Conservation (phyloP, 2,329 filamentous ascomycete species). For the Tolypocladium tundrense region DNA sequence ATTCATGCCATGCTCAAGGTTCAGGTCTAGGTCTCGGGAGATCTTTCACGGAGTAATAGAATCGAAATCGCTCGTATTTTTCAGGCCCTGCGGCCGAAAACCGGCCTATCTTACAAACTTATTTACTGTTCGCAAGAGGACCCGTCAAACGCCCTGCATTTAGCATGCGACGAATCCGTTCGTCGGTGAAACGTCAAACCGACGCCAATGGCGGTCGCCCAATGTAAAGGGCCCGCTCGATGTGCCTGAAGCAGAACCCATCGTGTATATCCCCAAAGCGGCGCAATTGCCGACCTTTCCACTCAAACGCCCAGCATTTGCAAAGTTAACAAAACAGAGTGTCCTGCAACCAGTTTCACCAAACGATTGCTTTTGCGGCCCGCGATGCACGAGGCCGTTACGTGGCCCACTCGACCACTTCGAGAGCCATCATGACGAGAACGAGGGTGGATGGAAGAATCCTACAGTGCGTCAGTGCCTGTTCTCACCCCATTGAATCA, state of each 20-base stretch:
- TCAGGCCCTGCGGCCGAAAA: not conserved
- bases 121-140: too few species aligned
- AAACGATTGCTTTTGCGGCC: not conserved
- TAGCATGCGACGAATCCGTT: not conserved
- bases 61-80: not conserved
- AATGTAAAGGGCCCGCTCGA: not conserved
- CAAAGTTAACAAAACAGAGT: not conserved
- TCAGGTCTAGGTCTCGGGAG: not conserved
- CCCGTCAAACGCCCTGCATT: not conserved
- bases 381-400: constrained; percentile 1
- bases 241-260: not conserved
- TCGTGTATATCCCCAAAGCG: not conserved
- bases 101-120: not conserved
- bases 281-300: not conserved
- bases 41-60: not conserved
- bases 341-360: not conserved
- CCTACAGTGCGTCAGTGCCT: constrained; percentile 36
- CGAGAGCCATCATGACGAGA: constrained; percentile 82
- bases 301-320: not conserved
- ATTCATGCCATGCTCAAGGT: not conserved
- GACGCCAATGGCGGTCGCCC: not conserved
- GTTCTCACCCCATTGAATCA: not conserved
- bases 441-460: constrained; percentile 89
- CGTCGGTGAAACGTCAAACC: not conserved
- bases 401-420: constrained; percentile 81